Base-by-base conservation (phyloP, 106 monocot species). In the Acorus calamus region DNA sequence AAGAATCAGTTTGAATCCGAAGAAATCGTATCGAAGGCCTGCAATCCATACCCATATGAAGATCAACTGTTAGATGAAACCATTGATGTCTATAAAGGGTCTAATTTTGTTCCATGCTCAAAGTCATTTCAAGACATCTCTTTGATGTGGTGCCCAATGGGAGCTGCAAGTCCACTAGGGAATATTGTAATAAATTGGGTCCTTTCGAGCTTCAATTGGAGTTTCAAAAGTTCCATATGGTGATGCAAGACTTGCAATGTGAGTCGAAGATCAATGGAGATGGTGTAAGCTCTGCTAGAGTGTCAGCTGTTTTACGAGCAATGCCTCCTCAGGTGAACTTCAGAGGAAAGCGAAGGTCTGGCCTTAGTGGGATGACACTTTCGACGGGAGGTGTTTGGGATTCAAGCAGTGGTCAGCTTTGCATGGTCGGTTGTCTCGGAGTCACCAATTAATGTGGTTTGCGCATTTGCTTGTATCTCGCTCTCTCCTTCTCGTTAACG, bases 401-500 rank as follows among this genome's bases (percentile, higher is more conserved):
- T 62, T 72, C 81, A 11, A 61, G 72, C 13, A 4, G 56, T 52
- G 88, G 88, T 7, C 88, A 84, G 50, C 81, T 88, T 14, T 88
- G 88, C 81, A 88, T 88, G 88, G 78, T 84, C n/a, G 84, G 81
- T 7, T 88, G 88, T 60, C 56, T 81, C 8, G 84, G 75, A 42
- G 55, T 50, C 11, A 61, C 59, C 53, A 49, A 64, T 8, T n/a
- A 51, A 50, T 88, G 84, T 57, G 3, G 70, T 48, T 78, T 75
- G 42, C 84, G 88, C 51, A 66, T 88, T n/a, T 84, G 78, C 46
- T 68, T 88, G 42, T 88, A 88, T 61, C 11, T 88, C 60, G 76
- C 76, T 2, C 68, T 59, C 44, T 75, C 77, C 41, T 84, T 84
- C 67, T 84, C 84, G 2, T 75, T 84, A 55, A 78, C 42, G 9